Percentiles rank a stretch among this genome's conserved stretches.
Evolutionary conservation across 345 rosid genomes (phyloP).

Genomic region (Murraya koenigii): DNA sequence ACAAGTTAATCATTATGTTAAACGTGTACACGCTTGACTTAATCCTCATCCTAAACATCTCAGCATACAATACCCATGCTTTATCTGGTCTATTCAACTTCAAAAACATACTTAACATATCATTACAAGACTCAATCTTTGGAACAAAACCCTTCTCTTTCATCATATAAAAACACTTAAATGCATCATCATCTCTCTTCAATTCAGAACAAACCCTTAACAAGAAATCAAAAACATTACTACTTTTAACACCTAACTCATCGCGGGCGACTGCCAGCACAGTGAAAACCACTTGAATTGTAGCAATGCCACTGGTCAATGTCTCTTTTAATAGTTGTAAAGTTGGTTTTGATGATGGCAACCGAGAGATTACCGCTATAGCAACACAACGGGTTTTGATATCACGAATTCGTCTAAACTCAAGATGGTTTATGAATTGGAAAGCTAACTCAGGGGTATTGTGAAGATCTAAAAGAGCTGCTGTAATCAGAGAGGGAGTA

Average conservation of each 20-base stretch:
- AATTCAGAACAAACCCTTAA: constrained; percentile 63
- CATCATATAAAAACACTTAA: constrained; percentile 64
- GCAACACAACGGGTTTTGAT: constrained; percentile 62
- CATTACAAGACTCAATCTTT: constrained; percentile 68
- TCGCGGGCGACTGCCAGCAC: constrained; percentile 46
- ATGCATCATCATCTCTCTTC: constrained; percentile 58
- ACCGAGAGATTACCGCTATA: constrained; percentile 50
- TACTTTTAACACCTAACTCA: constrained; percentile 44
- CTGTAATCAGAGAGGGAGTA: constrained; percentile 39
- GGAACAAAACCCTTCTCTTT: constrained; percentile 65
- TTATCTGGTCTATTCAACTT: constrained; percentile 51
- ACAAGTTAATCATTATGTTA: constrained; percentile 83
- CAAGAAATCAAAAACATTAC: constrained; percentile 53
- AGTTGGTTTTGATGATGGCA: constrained; percentile 54
- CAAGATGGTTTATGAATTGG: constrained; percentile 44
- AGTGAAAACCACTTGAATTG: constrained; percentile 43
- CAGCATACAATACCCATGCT: constrained; percentile 90
- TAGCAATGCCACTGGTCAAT: constrained; percentile 17
- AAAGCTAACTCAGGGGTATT: constrained; percentile 61
- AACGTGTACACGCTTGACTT: constrained; percentile 64
- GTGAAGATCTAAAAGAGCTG: constrained; percentile 45
- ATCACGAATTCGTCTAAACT: constrained; percentile 33
- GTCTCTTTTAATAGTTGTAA: constrained; percentile 48
- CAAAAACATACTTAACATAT: constrained; percentile 55
- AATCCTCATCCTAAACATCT: constrained; percentile 84